Evolutionary conservation across 2,329 filamentous ascomycete species (phyloP), one percentile per base, ranked within the genome.

Genomic region (Chlorencoelia australis): DNA sequence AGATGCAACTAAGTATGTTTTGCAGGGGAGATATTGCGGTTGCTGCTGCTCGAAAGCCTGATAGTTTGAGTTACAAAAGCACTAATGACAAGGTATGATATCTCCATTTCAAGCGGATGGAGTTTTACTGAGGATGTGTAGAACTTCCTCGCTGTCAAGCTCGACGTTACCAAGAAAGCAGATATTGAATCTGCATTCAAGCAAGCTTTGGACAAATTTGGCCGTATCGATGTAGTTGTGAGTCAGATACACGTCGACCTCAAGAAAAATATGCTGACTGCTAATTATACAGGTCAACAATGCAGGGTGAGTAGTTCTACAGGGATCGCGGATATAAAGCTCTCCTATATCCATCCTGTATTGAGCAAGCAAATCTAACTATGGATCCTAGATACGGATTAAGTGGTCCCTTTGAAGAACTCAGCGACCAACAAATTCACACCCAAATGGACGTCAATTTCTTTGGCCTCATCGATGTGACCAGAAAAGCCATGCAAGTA

Each of bases 391-490:
- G n/a, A 2, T 76, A 74, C 40, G 68, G 69, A n/a, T 56, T 72
- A 1, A 50, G 56, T 5, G 69, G 67, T 9, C 63, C 67, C 1
- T 65, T 75, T 31, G 73, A 79, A 47, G 65, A 67, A 5, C 50
- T 69, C 3, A 57, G 58, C 1, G 61, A 73, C 2, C 50, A 60
- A 2, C 62, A 72, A 19, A 65, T 71, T 27, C 60, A 65, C 2
- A 62, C 53, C 2, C 67, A 76, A 47, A 66, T 78, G 54, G 69
- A 79, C 33, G 64, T 71, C 41, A 78, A 79, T 47, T 69, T 76
- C 49, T 74, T 71, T 38, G 73, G 74, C 3, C 54, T 74, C 1
- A 51, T 76, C 4, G 61, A 69, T 29, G 66, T 75, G 1, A 75
- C 71, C 4, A 62, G 58, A 5, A 60, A 60, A 4, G 58, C 57